A percentile compares a stretch with the other conserved stretches of the same genome.
These are phyloP conservation scores for Pseudozyma flocculosa DNA, from an alignment of 1,284 basidiomycete genomes.

Conservation along the genomic window DNA sequence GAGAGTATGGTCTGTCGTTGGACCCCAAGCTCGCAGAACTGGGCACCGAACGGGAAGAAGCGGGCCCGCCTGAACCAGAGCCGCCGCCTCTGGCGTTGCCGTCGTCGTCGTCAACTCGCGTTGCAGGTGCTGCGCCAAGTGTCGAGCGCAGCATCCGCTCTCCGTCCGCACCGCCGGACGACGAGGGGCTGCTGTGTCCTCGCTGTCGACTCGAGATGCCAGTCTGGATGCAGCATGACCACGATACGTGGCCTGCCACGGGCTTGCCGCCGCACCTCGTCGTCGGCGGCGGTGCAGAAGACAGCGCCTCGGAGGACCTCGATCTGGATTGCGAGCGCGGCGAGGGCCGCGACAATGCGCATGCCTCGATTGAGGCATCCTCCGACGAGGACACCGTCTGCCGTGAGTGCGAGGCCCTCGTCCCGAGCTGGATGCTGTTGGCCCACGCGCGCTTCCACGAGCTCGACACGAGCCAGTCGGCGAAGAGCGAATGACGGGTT, in stretches of 20 bases:
- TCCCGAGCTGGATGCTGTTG: slow-evolving; percentile 10
- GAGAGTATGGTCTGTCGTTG: slow-evolving; percentile 28
- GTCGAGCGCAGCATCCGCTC: no score
- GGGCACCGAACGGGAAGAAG: neutral
- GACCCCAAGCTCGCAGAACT: neutral
- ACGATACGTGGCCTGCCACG: slow-evolving; percentile 28
- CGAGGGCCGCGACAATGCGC: neutral
- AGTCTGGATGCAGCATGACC: slow-evolving; percentile 50
- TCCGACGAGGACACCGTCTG: neutral
- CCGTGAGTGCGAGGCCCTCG: slow-evolving; percentile 5
- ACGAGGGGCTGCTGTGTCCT: neutral
- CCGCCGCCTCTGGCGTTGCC: no score
- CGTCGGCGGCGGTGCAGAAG: neutral
- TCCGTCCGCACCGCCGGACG: no score
- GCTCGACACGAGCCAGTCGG: no score
- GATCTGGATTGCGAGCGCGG: neutral
- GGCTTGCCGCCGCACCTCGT: slow-evolving; percentile 17
- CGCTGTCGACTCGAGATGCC: slow-evolving; percentile 12
- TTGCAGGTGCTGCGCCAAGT: no score
- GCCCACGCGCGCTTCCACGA: slow-evolving; percentile 19
- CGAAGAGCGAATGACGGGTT: no score
- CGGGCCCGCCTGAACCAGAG: neutral
- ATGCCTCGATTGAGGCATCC: no score
- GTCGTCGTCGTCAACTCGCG: no score
- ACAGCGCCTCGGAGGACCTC: neutral